phyloP scores from a whole-genome alignment of 2,329 filamentous ascomycete species.

The Penicillium sp. region DNA sequence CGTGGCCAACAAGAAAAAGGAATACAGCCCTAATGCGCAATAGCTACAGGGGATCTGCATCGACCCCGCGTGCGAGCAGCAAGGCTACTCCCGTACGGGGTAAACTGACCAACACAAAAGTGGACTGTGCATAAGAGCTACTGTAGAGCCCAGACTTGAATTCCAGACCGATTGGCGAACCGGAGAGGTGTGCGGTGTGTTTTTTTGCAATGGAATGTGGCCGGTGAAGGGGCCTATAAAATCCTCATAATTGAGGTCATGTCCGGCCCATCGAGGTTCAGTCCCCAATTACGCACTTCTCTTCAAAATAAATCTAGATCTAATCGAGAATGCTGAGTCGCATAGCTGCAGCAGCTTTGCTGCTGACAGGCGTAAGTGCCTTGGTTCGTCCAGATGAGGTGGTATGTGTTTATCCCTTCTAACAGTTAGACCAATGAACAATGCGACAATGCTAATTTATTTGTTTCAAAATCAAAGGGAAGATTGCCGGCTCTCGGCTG shows the following conservation, averaged over 20 bases:
- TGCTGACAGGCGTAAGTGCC: constrained; percentile 20
- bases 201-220: background rate
- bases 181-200: background rate
- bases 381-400: constrained; percentile 26
- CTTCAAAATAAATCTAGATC: background rate
- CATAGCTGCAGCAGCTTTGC: constrained; percentile 8
- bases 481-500: constrained; percentile 38
- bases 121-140: no score
- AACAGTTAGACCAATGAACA: background rate
- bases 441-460: background rate
- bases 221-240: background rate
- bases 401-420: constrained; percentile 18
- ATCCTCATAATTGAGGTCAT: background rate
- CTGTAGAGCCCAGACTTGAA: no score
- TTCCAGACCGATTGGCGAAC: background rate
- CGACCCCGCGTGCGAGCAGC: background rate
- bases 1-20: background rate
- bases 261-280: background rate
- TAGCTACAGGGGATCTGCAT: background rate
- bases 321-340: background rate
- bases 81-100: no score
- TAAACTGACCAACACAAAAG: no score
- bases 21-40: background rate
- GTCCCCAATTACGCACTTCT: background rate
- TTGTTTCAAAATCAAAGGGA: constrained; percentile 18